Percentiles rank a stretch among this genome's conserved stretches.
Conservation (phyloP, 2,329 filamentous ascomycete genomes). For the Alternaria viburni region DNA sequence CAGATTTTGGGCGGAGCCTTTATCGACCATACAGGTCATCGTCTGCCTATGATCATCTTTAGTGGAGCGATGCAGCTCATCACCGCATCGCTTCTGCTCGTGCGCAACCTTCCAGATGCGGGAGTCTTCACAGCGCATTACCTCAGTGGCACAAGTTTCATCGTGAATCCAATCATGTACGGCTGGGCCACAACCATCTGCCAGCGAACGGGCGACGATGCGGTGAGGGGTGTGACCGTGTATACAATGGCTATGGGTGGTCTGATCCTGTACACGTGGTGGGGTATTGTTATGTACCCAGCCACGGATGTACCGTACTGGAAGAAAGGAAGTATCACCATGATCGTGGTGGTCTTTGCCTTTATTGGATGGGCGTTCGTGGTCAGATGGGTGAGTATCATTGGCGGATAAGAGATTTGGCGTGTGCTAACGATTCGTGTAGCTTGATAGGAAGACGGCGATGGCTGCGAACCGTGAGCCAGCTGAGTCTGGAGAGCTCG, state of each 20-base stretch:
- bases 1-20: slow-evolving; percentile 43
- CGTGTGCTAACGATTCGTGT: not conserved
- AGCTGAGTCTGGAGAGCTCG: not conserved
- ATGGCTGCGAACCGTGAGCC: not conserved
- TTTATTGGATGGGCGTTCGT: slow-evolving; percentile 18
- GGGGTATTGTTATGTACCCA: slow-evolving; percentile 54
- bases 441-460: slow-evolving; percentile 8
- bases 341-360: slow-evolving; percentile 36
- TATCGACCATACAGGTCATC: slow-evolving; percentile 45
- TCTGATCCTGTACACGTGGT: slow-evolving; percentile 52
- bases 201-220: slow-evolving; percentile 49
- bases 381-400: slow-evolving; percentile 24
- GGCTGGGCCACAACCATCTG: slow-evolving; percentile 50
- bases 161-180: slow-evolving; percentile 48
- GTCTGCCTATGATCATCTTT: slow-evolving; percentile 43
- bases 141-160: slow-evolving; percentile 45
- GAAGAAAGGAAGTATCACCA: slow-evolving; percentile 46
- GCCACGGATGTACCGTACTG: slow-evolving; percentile 53
- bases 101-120: slow-evolving; percentile 36
- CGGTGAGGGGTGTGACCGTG: slow-evolving; percentile 47
- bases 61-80: slow-evolving; percentile 41
- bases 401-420: not conserved
- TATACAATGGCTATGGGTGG: slow-evolving; percentile 49
- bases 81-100: slow-evolving; percentile 38
- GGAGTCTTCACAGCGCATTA: slow-evolving; percentile 48